These are phyloP conservation scores for Ophiostoma triangulosporum DNA, from an alignment of 2,329 filamentous ascomycete genomes.

Conservation along the genomic window DNA sequence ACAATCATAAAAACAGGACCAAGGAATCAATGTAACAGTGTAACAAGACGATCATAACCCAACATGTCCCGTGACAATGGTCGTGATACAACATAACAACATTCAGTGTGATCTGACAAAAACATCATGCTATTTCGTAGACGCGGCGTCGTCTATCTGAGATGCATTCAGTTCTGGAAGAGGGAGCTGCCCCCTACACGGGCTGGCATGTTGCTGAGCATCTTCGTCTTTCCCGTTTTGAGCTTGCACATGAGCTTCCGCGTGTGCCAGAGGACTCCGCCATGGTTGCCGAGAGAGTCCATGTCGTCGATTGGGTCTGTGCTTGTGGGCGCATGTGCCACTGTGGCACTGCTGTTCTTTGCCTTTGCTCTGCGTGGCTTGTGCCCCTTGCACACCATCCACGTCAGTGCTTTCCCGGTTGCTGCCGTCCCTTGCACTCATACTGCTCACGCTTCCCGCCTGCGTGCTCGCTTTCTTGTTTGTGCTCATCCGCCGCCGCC, in stretches of 20 bases:
- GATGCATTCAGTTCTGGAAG: no score
- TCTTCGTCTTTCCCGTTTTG: no score
- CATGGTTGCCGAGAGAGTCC: neutral
- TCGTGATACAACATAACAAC: no score
- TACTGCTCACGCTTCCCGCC: neutral
- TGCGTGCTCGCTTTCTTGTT: neutral
- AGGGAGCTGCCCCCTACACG: neutral
- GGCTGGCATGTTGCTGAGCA: no score
- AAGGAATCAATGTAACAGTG: no score
- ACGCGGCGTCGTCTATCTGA: no score
- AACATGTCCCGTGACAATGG: no score
- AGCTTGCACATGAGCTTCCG: neutral
- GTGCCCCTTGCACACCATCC: neutral
- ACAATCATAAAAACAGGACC: no score
- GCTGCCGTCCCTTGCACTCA: neutral
- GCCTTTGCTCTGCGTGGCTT: neutral
- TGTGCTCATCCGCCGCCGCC: constrained; percentile 14
- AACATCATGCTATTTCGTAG: no score
- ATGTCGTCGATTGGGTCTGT: neutral
- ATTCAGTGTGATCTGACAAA: no score
- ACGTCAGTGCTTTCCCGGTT: neutral
- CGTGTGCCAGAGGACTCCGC: neutral
- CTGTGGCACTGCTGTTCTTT: neutral
- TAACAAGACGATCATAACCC: no score
- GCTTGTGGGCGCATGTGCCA: neutral